Base-by-base conservation (phyloP, 2,329 filamentous ascomycete species). In the Colletotrichum nymphaeae region DNA sequence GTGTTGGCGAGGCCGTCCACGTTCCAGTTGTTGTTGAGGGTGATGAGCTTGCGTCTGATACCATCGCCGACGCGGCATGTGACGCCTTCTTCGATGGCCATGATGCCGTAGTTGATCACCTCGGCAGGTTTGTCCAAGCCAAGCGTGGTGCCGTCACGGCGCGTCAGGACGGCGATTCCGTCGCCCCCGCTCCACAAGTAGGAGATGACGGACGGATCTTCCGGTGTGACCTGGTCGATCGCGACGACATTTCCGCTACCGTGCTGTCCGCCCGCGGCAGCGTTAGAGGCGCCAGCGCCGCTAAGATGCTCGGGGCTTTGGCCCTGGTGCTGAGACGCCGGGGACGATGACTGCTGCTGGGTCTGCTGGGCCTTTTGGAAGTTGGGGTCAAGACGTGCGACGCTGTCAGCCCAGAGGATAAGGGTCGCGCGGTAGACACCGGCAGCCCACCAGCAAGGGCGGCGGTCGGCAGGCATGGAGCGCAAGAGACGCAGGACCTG, bases 391-490 rank as follows among this genome's bases (percentile, higher is more conserved):
- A 74, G 67, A 5, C 67, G 74, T 86, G 85, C 6, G 84, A 92
- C 81, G 76, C 90, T 89, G 76, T 93, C 89, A 2, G 88, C 85
- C 91, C 91, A 93, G 2, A 92, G 83, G 53, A 91, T 87, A 69
- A 93, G 83, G 4, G 87, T 87, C 2, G 88, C 91, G n/a, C 93
- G 90, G 79, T 94, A 94, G 53, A 94, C 84, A 3, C 91, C 92
- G 1, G 87, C 89, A n/a, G 90, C 84, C 92, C 92, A 94, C 92
- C 92, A 94, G 49, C 87, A 88, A 6, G 92, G 92, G 26, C 91
- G 88, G 3, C 88, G 85, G 62, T 90, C 88, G 35, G 84, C 82
- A 2, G 89, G 87, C 88, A 94, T 93, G 16, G 84, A 83, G 7
- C 88, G 85, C 52, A 93, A 81, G 12, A 93, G 84, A 4, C 90